Base-by-base conservation (phyloP, 352 stramenopile genomes). In the Phytophthora cactorum region DNA sequence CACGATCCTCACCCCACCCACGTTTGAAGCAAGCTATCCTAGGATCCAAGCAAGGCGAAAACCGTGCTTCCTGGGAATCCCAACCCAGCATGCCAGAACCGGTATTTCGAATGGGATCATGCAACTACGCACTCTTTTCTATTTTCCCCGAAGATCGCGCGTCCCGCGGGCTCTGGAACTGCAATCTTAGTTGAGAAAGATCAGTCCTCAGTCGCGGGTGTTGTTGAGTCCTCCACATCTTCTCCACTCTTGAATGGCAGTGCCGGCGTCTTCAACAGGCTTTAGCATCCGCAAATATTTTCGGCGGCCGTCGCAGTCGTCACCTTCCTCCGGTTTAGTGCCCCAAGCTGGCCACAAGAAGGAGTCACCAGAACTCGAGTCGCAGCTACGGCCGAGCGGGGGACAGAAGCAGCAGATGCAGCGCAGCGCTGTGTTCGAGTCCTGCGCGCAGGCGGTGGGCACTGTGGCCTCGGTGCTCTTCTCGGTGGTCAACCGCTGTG, bases 391-490 rank as follows among this genome's bases (percentile, higher is more conserved):
- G 8, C 10, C 22, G 17, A 29, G 22, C 6, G 8, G 10, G 8
- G 15, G 17, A 34, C 34, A 53, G 7, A 31, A 63, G 14, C 60
- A 47, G 11, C 50, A 53, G 27, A 70, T 75, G 70, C 59, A 77
- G 45, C 71, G 71, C 55, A 79, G 66, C 41, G 53, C 70, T 32
- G 77, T 81, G 34, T 86, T 88, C 32, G 83, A 77, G 3, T 88
- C 82, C 32, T 90, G 80, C 41, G 74, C 72, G 2, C 72, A 91
- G 46, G 72, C 85, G 14, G 70, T 91, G 17, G 72, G 77, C 39
- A 85, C 72, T 1, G 75, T 84, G 10, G 66, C 84, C 34, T 80
- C 66, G 0, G 80, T 79, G 50, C 74, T 92, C 28, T 88, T 86
- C 43, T 32, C 68, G 6, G 57, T 71, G 41, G 75, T 92, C 46